phyloP scores from a whole-genome alignment of 768 basidiomycete species.

The Roridomyces roridus region DNA sequence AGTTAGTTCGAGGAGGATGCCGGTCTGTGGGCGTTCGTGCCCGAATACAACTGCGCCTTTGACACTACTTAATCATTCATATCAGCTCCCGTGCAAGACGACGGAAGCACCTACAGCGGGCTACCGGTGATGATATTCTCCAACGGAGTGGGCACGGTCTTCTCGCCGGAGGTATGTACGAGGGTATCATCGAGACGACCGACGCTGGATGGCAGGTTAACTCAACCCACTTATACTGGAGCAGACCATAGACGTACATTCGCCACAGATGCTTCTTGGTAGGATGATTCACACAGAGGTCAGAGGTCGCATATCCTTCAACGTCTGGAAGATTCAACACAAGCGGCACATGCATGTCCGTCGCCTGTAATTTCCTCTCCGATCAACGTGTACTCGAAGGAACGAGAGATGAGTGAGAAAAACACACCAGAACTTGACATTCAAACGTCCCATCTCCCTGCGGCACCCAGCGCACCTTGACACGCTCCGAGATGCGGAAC shows the following conservation, averaged over 20 bases:
- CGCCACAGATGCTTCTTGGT: conserved; percentile 41
- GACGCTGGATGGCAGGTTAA: conserved; percentile 21
- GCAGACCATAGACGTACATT: conserved; percentile 28
- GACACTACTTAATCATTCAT: too few relatives aligned
- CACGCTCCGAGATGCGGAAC: conserved; percentile 31
- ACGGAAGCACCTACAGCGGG: conserved; percentile 25
- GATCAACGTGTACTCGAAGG: neutral
- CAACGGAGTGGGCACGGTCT: conserved; percentile 38
- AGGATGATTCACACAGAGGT: conserved; percentile 44
- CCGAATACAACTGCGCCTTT: conserved; percentile 50
- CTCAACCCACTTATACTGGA: too few relatives aligned
- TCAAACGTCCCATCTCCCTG: conserved; percentile 46
- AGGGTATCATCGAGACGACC: conserved; percentile 40
- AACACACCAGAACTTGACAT: conserved; percentile 42
- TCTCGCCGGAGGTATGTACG: conserved; percentile 37
- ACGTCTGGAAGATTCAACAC: conserved; percentile 41
- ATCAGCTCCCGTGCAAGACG: too few relatives aligned
- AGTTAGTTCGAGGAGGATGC: conserved; percentile 40
- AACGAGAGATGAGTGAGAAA: neutral
- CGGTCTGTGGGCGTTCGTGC: conserved; percentile 39
- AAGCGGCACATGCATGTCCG: conserved; percentile 31
- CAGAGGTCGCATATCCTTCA: conserved; percentile 45
- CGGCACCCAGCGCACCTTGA: conserved; percentile 39
- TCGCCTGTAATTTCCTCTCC: conserved; percentile 34
- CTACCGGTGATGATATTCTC: conserved; percentile 28